A percentile compares a stretch with the other conserved stretches of the same genome.
These are phyloP conservation scores for Paxillus rubicundulus DNA, from an alignment of 768 basidiomycete genomes.

Conservation along the genomic window DNA sequence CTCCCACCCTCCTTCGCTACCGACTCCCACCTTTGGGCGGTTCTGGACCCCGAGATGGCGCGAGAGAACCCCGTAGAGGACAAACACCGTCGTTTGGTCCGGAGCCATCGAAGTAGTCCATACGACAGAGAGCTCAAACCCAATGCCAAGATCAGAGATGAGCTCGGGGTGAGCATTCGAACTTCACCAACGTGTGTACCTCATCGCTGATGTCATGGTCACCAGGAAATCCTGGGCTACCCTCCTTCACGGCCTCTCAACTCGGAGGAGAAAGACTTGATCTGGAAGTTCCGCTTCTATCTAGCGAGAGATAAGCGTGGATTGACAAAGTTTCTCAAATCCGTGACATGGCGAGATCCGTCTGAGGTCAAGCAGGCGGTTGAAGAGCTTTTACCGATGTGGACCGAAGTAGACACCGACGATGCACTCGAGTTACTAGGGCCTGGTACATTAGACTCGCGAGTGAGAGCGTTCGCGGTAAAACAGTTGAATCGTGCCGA, in stretches of 20 bases:
- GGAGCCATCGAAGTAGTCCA: slow-evolving; percentile 92
- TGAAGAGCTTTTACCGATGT: slow-evolving; percentile 90
- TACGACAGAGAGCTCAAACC: slow-evolving; percentile 96
- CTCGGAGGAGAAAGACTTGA: slow-evolving; percentile 90
- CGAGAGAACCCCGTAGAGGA: slow-evolving; percentile 97
- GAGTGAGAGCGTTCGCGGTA: slow-evolving; percentile 93
- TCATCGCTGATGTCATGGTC: neutral
- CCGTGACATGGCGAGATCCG: slow-evolving; percentile 95
- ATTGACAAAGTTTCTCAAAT: slow-evolving; percentile 95
- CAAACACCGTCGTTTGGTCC: slow-evolving; percentile 90
- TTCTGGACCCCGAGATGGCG: slow-evolving; percentile 86
- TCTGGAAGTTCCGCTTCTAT: slow-evolving; percentile 99
- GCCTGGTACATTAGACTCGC: slow-evolving; percentile 83
- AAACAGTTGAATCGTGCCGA: slow-evolving; percentile 87
- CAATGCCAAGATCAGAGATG: slow-evolving; percentile 92
- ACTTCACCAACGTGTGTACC: neutral
- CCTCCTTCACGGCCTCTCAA: slow-evolving; percentile 85
- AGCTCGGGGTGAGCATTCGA: slow-evolving; percentile 66
- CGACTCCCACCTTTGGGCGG: slow-evolving; percentile 79
- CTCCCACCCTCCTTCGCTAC: slow-evolving; percentile 50
- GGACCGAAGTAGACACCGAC: slow-evolving; percentile 96
- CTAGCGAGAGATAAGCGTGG: slow-evolving; percentile 89
- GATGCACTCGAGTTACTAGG: slow-evolving; percentile 95
- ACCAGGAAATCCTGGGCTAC: slow-evolving; percentile 84
- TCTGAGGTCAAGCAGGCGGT: slow-evolving; percentile 98